A percentile compares a stretch with the other conserved stretches of the same genome.
These are phyloP conservation scores for Candida sanyaensis DNA, from an alignment of 1,139 yeast genomes.

Conservation along the genomic window DNA sequence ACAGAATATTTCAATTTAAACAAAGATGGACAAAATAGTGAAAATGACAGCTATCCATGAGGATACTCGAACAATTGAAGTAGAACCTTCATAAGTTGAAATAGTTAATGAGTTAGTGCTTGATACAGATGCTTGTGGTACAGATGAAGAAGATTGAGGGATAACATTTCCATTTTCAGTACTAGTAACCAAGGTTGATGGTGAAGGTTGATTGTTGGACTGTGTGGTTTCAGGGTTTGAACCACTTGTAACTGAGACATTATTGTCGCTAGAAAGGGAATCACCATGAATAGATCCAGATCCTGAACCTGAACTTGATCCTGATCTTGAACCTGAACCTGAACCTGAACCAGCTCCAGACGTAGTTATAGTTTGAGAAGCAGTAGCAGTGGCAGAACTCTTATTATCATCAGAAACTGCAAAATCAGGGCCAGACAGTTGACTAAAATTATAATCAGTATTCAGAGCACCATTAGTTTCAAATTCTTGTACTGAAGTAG, in stretches of 20 bases:
- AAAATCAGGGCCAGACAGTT: too few relatives aligned
- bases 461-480: too few relatives aligned
- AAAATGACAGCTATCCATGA: not conserved
- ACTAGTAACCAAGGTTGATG: not conserved
- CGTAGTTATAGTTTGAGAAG: too few relatives aligned
- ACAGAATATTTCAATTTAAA: not conserved
- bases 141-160: not conserved
- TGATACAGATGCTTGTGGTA: not conserved
- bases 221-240: not conserved
- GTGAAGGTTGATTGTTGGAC: not conserved
- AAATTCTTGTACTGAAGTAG: too few relatives aligned
- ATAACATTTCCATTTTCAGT: not conserved
- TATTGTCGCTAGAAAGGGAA: too few relatives aligned
- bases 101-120: not conserved
- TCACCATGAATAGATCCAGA: too few relatives aligned
- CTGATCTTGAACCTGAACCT: too few relatives aligned
- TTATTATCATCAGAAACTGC: too few relatives aligned
- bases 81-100: constrained; percentile 3
- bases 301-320: too few relatives aligned
- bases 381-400: too few relatives aligned
- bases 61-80: not conserved
- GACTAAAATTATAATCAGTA: too few relatives aligned
- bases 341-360: too few relatives aligned
- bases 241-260: not conserved
- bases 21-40: not conserved